Evolutionary conservation across 352 stramenopile genomes (phyloP).

Genomic region (Pythium angustatum): DNA sequence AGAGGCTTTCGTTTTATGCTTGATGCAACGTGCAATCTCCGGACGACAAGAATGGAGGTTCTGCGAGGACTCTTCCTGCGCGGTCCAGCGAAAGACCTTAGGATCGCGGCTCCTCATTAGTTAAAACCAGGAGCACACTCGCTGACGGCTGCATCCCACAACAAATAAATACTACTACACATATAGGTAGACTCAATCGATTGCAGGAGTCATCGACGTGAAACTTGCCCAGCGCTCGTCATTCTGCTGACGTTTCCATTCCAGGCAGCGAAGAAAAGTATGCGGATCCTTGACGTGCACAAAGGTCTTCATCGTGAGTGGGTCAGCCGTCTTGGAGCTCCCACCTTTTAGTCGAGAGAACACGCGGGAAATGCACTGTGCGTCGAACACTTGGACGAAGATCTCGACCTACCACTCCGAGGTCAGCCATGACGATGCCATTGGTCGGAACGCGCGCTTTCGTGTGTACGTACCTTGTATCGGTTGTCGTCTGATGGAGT

Average conservation of each 20-base stretch:
- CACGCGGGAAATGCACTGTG: conserved; percentile 2
- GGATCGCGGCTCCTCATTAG: no score
- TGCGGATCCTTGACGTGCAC: conserved; percentile 11
- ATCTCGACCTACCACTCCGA: conserved; percentile 18
- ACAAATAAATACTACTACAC: no score
- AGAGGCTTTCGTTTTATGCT: no score
- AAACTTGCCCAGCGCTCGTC: conserved; percentile 5
- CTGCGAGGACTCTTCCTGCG: no score
- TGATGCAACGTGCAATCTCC: no score
- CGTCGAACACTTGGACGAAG: conserved; percentile 12
- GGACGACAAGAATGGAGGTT: no score
- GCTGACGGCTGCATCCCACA: no score
- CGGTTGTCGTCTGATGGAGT: not conserved
- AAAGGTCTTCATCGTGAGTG: conserved; percentile 10
- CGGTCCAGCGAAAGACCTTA: no score
- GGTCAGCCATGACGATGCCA: no score
- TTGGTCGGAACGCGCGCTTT: no score
- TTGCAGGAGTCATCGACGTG: conserved; percentile 1
- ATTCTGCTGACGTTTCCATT: conserved; percentile 8
- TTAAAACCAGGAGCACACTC: no score
- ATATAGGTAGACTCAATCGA: no score
- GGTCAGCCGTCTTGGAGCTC: not conserved
- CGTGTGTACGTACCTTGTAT: conserved; percentile 6
- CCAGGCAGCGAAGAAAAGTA: not conserved
- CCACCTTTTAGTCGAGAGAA: conserved; percentile 14